Percentiles rank a stretch among this genome's conserved stretches.
phyloP scores from a whole-genome alignment of 2,329 filamentous ascomycete species.

The Claviceps sp. region DNA sequence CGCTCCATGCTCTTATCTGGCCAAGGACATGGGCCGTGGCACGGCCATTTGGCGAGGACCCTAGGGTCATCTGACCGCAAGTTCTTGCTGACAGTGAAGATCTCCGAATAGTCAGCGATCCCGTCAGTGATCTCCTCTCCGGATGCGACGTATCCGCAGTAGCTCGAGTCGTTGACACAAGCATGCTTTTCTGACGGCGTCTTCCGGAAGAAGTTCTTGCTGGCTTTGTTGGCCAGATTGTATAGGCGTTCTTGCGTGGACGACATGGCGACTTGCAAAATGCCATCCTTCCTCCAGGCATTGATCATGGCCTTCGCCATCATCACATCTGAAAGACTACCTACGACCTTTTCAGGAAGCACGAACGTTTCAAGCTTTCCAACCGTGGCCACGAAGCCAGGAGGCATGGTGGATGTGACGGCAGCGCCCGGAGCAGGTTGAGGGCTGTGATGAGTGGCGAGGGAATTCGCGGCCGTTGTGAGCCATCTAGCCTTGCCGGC shows the following conservation, averaged over 20 bases:
- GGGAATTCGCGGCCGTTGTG: background rate
- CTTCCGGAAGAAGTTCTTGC: conserved; percentile 25
- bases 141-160: conserved; percentile 34
- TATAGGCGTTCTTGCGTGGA: conserved; percentile 21
- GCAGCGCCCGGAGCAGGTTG: conserved; percentile 7
- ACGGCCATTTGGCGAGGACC: conserved; percentile 30
- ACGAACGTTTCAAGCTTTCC: conserved; percentile 26
- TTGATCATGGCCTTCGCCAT: conserved; percentile 27
- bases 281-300: conserved; percentile 31
- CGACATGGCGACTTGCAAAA: conserved; percentile 31
- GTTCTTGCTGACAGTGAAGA: conserved; percentile 39
- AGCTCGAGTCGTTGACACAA: conserved; percentile 31
- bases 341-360: conserved; percentile 24
- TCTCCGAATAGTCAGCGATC: conserved; percentile 37
- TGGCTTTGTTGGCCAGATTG: conserved; percentile 22
- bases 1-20: conserved; percentile 27
- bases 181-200: conserved; percentile 24
- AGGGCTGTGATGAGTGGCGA: background rate
- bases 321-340: conserved; percentile 18
- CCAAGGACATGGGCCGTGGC: conserved; percentile 36
- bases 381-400: conserved; percentile 13
- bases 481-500: background rate
- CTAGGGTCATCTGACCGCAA: conserved; percentile 24
- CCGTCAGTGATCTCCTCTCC: conserved; percentile 35
- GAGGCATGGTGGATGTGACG: conserved; percentile 11